phyloP scores from a whole-genome alignment of 2,329 filamentous ascomycete species.

The Zasmidium cellare region DNA sequence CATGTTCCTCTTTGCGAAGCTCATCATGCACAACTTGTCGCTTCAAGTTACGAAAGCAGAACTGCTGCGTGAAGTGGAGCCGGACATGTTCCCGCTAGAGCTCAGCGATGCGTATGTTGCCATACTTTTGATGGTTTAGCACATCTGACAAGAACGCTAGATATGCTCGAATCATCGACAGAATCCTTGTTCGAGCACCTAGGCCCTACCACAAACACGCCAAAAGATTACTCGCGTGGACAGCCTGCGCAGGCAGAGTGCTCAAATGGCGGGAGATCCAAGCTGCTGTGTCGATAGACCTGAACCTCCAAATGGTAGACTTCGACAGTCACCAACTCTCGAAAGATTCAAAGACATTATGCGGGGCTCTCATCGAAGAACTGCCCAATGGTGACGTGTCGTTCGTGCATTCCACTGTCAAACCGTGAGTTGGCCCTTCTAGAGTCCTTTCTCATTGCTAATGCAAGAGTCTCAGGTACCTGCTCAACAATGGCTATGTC shows the following conservation, averaged over 20 bases:
- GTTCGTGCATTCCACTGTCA: constrained; percentile 4
- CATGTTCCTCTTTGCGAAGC: constrained; percentile 16
- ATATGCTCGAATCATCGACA: constrained; percentile 1
- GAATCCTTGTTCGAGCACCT: neutral
- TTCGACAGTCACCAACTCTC: neutral
- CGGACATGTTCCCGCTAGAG: neutral
- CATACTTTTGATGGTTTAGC: no score
- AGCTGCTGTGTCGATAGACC: constrained; percentile 6
- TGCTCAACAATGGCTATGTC: neutral
- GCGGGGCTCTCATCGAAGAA: constrained; percentile 11
- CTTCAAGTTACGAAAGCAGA: neutral
- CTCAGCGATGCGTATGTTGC: constrained; percentile 10
- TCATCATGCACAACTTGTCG: constrained; percentile 13
- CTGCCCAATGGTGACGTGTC: constrained; percentile 3
- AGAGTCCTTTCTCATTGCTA: neutral
- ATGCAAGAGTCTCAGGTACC: neutral
- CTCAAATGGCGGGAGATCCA: constrained; percentile 17
- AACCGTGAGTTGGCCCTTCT: neutral
- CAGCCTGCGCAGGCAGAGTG: constrained; percentile 8
- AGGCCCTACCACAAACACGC: neutral
- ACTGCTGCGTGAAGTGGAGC: neutral
- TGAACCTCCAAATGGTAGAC: neutral
- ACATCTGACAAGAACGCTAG: no score
- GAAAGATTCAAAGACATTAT: constrained; percentile 7
- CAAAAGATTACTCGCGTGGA: constrained; percentile 4